A percentile compares a stretch with the other conserved stretches of the same genome.
phyloP scores from a whole-genome alignment of 2,329 filamentous ascomycete genomes.

The Cyphellophora attinorum region DNA sequence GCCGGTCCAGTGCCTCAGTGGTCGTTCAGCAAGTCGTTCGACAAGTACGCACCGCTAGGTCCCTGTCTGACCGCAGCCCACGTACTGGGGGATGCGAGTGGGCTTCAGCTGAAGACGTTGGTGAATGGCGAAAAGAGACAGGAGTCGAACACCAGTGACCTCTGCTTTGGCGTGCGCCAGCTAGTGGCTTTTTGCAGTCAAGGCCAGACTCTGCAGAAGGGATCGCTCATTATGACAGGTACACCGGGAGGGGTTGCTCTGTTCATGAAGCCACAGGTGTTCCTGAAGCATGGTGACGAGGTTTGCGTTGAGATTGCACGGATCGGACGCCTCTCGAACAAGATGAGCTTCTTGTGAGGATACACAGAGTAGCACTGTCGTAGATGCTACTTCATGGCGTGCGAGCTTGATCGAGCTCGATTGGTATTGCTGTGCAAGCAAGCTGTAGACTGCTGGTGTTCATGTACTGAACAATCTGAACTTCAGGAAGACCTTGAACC shows the following conservation, averaged over 20 bases:
- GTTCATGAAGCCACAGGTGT: conserved; percentile 28
- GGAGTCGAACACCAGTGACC: conserved; percentile 25
- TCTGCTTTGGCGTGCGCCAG: conserved; percentile 28
- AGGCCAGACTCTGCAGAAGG: conserved; percentile 28
- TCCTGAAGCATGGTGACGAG: conserved; percentile 26
- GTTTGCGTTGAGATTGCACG: conserved; percentile 38
- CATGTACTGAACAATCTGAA: too few relatives aligned
- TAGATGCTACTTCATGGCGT: too few relatives aligned
- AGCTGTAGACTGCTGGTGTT: too few relatives aligned
- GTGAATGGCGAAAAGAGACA: conserved; percentile 29
- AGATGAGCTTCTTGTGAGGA: conserved; percentile 10
- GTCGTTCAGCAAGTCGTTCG: conserved; percentile 31
- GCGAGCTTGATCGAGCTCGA: too few relatives aligned
- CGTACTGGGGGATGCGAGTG: conserved; percentile 22
- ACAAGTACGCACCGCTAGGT: conserved; percentile 33
- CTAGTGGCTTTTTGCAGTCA: conserved; percentile 27
- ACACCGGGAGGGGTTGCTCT: conserved; percentile 35
- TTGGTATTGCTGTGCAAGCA: too few relatives aligned
- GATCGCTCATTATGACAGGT: conserved; percentile 31
- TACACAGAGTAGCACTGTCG: too few relatives aligned
- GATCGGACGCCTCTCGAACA: conserved; percentile 38
- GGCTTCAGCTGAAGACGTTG: conserved; percentile 23
- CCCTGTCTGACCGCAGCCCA: conserved; percentile 24
- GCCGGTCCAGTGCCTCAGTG: conserved; percentile 23
- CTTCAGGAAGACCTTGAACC: too few relatives aligned